These are phyloP conservation scores for Colletotrichum sp. DNA, from an alignment of 2,329 filamentous ascomycete species.

Conservation along the genomic window DNA sequence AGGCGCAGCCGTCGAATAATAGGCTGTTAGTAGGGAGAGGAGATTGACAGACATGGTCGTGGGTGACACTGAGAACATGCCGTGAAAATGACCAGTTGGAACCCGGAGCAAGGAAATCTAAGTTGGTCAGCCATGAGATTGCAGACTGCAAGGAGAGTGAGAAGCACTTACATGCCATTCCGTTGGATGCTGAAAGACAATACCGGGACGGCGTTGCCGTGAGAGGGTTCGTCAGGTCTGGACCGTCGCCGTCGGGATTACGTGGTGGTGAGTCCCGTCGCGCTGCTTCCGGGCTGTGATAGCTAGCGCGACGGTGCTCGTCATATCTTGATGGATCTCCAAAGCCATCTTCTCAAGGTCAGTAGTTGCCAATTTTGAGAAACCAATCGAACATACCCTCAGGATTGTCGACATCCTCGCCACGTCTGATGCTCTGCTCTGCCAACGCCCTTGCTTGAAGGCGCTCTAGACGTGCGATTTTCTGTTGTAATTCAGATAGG, in stretches of 20 bases:
- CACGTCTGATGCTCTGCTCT: background rate
- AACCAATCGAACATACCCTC: background rate
- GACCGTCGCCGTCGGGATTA: background rate
- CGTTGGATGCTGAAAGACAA: slow-evolving; percentile 4
- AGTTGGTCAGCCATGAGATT: background rate
- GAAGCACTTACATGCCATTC: background rate
- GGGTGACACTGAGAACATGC: slow-evolving; percentile 51
- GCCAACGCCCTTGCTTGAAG: background rate
- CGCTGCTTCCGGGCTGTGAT: background rate
- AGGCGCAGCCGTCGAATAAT: slow-evolving; percentile 55
- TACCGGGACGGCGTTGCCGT: background rate
- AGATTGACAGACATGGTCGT: slow-evolving; percentile 49
- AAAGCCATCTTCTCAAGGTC: background rate
- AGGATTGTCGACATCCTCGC: background rate
- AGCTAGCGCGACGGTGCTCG: background rate
- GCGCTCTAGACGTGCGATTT: background rate
- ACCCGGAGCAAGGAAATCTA: slow-evolving; percentile 57
- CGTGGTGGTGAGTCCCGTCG: background rate
- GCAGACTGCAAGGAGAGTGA: too few species aligned
- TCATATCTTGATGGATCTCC: background rate
- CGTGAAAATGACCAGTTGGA: slow-evolving; percentile 62
- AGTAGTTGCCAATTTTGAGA: background rate
- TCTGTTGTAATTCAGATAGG: slow-evolving; percentile 5
- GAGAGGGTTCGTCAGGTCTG: slow-evolving; percentile 9
- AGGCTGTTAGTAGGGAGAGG: slow-evolving; percentile 47